Conservation (phyloP, 192 early-diverging fungal genomes). For the Podila clonocystis region DNA sequence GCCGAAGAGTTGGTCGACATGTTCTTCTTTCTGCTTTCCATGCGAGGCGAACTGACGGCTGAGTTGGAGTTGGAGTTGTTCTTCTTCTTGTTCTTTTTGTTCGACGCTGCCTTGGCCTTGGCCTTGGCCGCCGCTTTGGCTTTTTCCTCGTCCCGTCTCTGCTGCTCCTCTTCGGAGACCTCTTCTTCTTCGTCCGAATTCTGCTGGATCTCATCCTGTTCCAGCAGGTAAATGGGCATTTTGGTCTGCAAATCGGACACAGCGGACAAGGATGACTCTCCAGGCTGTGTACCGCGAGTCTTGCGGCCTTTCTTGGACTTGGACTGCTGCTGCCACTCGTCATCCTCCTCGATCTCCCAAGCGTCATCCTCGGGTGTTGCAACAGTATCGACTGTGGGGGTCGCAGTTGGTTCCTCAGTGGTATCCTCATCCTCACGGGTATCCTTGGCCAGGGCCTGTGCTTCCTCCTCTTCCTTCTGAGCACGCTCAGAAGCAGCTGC, state of each 20-base stretch:
- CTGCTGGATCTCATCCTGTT: slow-evolving; percentile 33
- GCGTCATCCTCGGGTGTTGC: slow-evolving; percentile 17
- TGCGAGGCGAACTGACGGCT: slow-evolving; percentile 39
- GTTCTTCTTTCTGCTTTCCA: slow-evolving; percentile 23
- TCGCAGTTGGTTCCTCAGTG: slow-evolving; percentile 1
- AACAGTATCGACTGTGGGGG: not conserved
- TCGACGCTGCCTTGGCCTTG: slow-evolving; percentile 7
- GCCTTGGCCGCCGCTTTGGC: slow-evolving; percentile 11
- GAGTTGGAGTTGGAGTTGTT: slow-evolving; percentile 19
- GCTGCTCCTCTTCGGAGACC: slow-evolving; percentile 7
- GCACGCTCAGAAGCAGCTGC: not conserved
- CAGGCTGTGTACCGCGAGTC: slow-evolving; percentile 27
- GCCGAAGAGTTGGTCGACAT: not conserved
- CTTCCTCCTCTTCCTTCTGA: slow-evolving; percentile 12
- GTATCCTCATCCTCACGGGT: not conserved
- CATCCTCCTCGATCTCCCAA: slow-evolving; percentile 35
- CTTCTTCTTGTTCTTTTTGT: slow-evolving; percentile 47
- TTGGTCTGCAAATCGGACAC: slow-evolving; percentile 23
- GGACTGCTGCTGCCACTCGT: slow-evolving; percentile 50
- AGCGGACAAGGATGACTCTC: not conserved
- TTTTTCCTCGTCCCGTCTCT: slow-evolving; percentile 13
- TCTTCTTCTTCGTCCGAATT: slow-evolving; percentile 30
- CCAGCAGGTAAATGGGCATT: slow-evolving; percentile 45
- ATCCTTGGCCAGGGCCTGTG: slow-evolving; percentile 3
- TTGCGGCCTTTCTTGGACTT: slow-evolving; percentile 52